Evolutionary conservation across 306 rosid genomes (phyloP), one percentile per base, ranked within the genome.

Genomic region (Fragaria iinumae): DNA sequence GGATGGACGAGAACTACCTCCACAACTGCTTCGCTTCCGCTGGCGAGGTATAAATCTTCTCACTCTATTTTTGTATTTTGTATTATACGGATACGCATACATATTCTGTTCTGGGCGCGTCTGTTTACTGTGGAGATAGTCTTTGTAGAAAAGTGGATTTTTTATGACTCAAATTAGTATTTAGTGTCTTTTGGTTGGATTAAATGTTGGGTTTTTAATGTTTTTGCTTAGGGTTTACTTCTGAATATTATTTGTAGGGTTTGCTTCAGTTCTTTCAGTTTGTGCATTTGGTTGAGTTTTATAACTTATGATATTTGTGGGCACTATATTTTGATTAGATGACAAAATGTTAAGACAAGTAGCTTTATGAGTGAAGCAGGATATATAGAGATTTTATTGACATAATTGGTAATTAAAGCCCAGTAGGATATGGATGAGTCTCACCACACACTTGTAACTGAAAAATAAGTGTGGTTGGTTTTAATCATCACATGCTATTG

Each of bases 1-100:
- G 97, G 98, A 93, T 93, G 98, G 98, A 91, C 60, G 98, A 93
- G 78, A 87, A 79, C 82, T 93, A 88, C 81, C 98, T 93, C 62
- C 97, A 90, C 74, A 81, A 73, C 76, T 93, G 98, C 84, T 93
- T 93, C 56, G 96, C 87, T 84, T 86, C 93, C 66, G 80, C 88
- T 32, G 90, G 92, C 79, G 88, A 86, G 90, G 92, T 86, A 14
- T 16, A 56, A 13, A 3, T 10, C 49, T 27, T 32, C 5, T 13
- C 2, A 11, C 6, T 60, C 62, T 48, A 7, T 67, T 3, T 14
- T 2, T 29, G 20, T 0, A 5, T 21, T 11, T 29, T 78, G 11
- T 73, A 0, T 62, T 43, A 4, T 65, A 17, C 25, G 16, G 55
- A 4, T 47, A 27, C 2, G 5, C 6, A 14, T 72, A 21, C 47